Evolutionary conservation across 176 grass and related monocot species (phyloP), one percentile per base, ranked within the genome.

Genomic region (Oryza nivara): DNA sequence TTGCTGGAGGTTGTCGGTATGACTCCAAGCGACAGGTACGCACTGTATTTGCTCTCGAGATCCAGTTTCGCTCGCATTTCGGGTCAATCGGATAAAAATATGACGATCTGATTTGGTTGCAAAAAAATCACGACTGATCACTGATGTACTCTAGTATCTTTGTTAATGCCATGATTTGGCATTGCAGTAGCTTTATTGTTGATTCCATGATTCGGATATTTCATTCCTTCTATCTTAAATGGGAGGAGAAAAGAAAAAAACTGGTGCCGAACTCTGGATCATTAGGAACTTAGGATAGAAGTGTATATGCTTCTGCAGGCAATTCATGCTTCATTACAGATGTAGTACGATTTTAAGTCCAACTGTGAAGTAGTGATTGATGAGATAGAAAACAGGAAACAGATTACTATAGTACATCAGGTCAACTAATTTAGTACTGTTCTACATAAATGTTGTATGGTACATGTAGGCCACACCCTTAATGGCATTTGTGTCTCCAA

Each of bases 11-110:
- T 20, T 4, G 54, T 16, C 80, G 44, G 61, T 49, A 86, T 22
- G 68, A n/a, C 47, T 73, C 48, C 48, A 90, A 90, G 68, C 74
- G 12, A 6, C 68, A 83, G 84, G 88, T 90, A 74, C 30, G 30
- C 30, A 32, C 74, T 74, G 19, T 22, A 47, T 67, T 83, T 25
- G 30, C 76, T 68, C 36, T 66, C 67, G 68, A 67, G 74, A 73
- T 90, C 83, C 67, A 73, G 5, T 86, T 74, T 74, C 48, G 34
- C 40, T 83, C 48, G 38, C 38, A 64, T 30, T 13, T 77, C 1
- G 75, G 17, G 58, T 74, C 70, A 68, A 77, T 20, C 6, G 25
- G 30, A 16, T 51, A 28, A 64, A 76, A 6, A 23, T 54, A 25
- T 41, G 9, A 15, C 9, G 44, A 38, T 26, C 9, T 72, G 41